Evolutionary conservation across 768 basidiomycete species (phyloP).

Genomic region (Gloeopeniophorella convolvens): DNA sequence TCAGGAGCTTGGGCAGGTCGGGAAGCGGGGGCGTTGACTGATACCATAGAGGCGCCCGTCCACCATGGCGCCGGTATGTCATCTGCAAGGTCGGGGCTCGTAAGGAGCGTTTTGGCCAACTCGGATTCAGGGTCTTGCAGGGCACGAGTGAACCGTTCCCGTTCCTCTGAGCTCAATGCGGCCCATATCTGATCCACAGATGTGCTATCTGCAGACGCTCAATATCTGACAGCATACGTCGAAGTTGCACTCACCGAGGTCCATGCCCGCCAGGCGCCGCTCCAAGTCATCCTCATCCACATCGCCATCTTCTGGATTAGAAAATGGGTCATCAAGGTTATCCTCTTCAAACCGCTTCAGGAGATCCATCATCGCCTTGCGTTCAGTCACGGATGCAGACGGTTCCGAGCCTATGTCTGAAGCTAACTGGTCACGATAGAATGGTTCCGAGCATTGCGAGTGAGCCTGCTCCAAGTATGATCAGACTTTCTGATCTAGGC

Average conservation of each 20-base stretch:
- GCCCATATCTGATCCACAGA: conserved; percentile 55
- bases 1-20: conserved; percentile 36
- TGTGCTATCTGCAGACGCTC: conserved; percentile 38
- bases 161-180: conserved; percentile 53
- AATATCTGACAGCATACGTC: neutral
- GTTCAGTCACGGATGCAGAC: conserved; percentile 51
- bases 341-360: conserved; percentile 70
- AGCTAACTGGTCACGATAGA: conserved; percentile 73
- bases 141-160: conserved; percentile 49
- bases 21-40: neutral
- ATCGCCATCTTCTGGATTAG: conserved; percentile 32
- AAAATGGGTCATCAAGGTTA: conserved; percentile 33
- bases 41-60: conserved; percentile 24
- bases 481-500: neutral
- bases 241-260: conserved; percentile 46
- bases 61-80: conserved; percentile 69
- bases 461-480: conserved; percentile 41
- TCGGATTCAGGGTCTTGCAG: conserved; percentile 58
- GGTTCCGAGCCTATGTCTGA: conserved; percentile 50
- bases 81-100: conserved; percentile 47
- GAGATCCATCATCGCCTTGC: conserved; percentile 59
- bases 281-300: conserved; percentile 39
- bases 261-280: conserved; percentile 45
- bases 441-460: conserved; percentile 70
- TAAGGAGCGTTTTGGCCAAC: conserved; percentile 51